A percentile compares a stretch with the other conserved stretches of the same genome.
These are phyloP conservation scores for Discostella stelligeroides DNA, from an alignment of 108 stramenopile species.

Conservation along the genomic window DNA sequence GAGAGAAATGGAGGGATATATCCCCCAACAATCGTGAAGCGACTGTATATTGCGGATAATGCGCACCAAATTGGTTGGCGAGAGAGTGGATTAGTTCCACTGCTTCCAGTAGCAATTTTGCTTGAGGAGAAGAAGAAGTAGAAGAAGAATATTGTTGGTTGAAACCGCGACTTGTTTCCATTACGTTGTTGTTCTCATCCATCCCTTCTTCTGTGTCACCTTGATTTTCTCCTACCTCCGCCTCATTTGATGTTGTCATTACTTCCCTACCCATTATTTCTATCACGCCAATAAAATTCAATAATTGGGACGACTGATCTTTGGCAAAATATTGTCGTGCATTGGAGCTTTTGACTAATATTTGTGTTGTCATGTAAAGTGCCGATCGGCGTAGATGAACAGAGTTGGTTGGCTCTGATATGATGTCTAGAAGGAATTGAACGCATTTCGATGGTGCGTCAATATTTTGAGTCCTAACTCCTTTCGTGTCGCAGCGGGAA, in stretches of 20 bases:
- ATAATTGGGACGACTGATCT: constrained; percentile 17
- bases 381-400: constrained; percentile 47
- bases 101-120: constrained; percentile 23
- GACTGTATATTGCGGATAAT: constrained; percentile 38
- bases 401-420: constrained; percentile 25
- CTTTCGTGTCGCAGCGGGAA: background rate
- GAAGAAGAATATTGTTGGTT: no score
- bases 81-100: constrained; percentile 36
- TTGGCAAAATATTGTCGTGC: constrained; percentile 23
- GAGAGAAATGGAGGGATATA: constrained; percentile 4
- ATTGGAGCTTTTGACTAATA: constrained; percentile 35
- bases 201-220: constrained; percentile 7
- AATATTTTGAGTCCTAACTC: constrained; percentile 3
- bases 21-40: constrained; percentile 43
- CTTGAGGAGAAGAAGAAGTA: no score
- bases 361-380: constrained; percentile 14
- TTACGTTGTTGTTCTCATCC: background rate
- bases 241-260: no score
- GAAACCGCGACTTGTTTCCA: background rate
- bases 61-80: constrained; percentile 23
- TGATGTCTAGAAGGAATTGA: constrained; percentile 30
- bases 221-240: background rate
- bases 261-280: no score
- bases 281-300: constrained; percentile 20
- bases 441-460: constrained; percentile 29